A percentile compares a stretch with the other conserved stretches of the same genome.
Evolutionary conservation across 2,329 filamentous ascomycete genomes (phyloP).

Genomic region (Fusarium sp.): DNA sequence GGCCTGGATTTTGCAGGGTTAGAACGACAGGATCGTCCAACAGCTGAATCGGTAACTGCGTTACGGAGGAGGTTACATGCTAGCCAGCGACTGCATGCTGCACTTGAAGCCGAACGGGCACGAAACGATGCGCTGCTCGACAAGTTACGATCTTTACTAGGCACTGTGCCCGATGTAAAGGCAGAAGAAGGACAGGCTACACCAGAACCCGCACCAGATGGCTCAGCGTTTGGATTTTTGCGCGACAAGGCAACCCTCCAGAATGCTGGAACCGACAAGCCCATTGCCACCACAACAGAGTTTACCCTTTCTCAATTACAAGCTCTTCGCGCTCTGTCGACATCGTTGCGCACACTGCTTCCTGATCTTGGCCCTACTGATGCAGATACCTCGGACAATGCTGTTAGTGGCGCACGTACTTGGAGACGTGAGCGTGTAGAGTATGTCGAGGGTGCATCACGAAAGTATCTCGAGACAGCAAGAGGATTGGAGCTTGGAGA

Average conservation of each 20-base stretch:
- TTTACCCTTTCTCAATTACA: conserved; percentile 89
- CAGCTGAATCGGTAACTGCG: conserved; percentile 74
- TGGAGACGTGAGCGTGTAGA: conserved; percentile 78
- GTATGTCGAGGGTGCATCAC: conserved; percentile 85
- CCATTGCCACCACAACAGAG: conserved; percentile 76
- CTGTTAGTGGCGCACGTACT: conserved; percentile 57
- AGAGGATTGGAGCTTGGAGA: conserved; percentile 73
- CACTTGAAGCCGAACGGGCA: conserved; percentile 75
- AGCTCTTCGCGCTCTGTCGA: conserved; percentile 74
- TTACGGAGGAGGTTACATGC: conserved; percentile 81
- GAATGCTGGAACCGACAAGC: conserved; percentile 62
- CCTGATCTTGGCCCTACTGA: conserved; percentile 64
- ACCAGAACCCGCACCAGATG: conserved; percentile 11
- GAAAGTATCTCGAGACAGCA: conserved; percentile 77
- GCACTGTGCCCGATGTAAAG: conserved; percentile 46
- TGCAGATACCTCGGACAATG: conserved; percentile 49
- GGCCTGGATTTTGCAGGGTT: conserved; percentile 62
- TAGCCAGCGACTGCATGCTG: conserved; percentile 78
- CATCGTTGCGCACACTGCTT: conserved; percentile 70
- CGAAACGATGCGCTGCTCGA: conserved; percentile 78
- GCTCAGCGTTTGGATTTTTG: conserved; percentile 66
- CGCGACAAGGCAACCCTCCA: conserved; percentile 62
- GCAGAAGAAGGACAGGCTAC: conserved; percentile 38
- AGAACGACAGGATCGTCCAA: conserved; percentile 56
- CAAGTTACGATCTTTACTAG: conserved; percentile 65